Conservation (phyloP, 176 grass and related monocot genomes). For the Miscanthus lutarioriparius region DNA sequence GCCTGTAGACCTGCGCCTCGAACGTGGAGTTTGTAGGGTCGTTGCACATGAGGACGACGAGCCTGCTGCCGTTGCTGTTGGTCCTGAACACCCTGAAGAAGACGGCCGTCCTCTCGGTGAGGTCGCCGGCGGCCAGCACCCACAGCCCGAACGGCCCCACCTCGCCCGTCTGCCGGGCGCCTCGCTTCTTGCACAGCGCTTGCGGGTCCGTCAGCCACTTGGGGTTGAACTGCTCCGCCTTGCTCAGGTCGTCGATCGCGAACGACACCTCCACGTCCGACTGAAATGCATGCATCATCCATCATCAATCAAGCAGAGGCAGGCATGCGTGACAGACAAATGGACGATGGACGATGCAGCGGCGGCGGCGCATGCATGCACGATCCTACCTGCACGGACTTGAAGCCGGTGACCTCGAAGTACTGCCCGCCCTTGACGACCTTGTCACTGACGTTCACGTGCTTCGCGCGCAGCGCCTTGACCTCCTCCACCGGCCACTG, state of each 20-base stretch:
- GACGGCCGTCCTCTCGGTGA: conserved; percentile 55
- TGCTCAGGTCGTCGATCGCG: conserved; percentile 51
- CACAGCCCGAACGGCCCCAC: conserved; percentile 87
- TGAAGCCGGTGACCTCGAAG: conserved; percentile 55
- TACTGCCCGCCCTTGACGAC: conserved; percentile 26
- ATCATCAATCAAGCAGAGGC: too few species aligned
- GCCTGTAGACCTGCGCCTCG: conserved; percentile 35
- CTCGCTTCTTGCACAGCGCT: conserved; percentile 43
- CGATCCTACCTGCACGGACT: conserved; percentile 37
- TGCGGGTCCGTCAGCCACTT: conserved; percentile 57
- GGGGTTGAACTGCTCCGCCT: conserved; percentile 67
- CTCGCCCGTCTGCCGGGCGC: conserved; percentile 41
- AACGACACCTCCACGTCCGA: conserved; percentile 77
- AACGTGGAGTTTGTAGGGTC: conserved; percentile 44
- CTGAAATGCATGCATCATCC: neutral
- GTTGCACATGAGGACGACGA: conserved; percentile 61
- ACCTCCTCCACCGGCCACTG: conserved; percentile 82
- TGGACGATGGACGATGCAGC: too few species aligned
- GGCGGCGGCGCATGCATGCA: neutral
- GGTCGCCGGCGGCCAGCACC: conserved; percentile 52
- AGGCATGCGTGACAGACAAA: too few species aligned
- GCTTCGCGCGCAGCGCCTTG: conserved; percentile 47
- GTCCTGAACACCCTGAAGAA: conserved; percentile 64
- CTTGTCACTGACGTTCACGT: conserved; percentile 37
- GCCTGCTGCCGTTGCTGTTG: conserved; percentile 1